phyloP scores from a whole-genome alignment of 495 filamentous ascomycete genomes.

The Zalerion maritima region DNA sequence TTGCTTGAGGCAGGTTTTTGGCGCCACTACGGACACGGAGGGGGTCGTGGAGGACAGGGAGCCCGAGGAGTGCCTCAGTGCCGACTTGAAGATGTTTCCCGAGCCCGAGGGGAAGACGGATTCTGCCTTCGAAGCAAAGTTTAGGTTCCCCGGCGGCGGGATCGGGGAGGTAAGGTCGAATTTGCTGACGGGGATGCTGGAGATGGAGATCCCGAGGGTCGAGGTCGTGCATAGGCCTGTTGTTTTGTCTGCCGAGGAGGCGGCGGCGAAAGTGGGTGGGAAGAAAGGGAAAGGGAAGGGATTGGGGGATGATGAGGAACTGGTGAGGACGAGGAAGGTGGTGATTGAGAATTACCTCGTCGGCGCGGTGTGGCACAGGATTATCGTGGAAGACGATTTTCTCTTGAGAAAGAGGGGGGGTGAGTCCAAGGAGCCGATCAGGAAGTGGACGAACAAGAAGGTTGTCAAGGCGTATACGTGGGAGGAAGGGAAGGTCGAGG shows the following conservation, averaged over 20 bases:
- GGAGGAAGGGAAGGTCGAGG: slow-evolving; percentile 18
- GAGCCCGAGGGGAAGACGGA: slow-evolving; percentile 22
- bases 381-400: slow-evolving; percentile 33
- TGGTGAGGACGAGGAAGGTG: slow-evolving; percentile 24
- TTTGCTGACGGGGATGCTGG: slow-evolving; percentile 12
- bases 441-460: slow-evolving; percentile 28
- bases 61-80: slow-evolving; percentile 21
- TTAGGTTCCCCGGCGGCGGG: slow-evolving; percentile 27
- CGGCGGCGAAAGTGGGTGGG: too few relatives aligned
- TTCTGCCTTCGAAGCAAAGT: slow-evolving; percentile 25
- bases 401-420: slow-evolving; percentile 17
- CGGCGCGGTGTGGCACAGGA: slow-evolving; percentile 31
- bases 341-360: slow-evolving; percentile 26
- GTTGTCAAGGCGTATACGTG: slow-evolving; percentile 32
- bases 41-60: too few relatives aligned
- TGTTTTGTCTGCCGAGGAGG: slow-evolving; percentile 13
- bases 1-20: slow-evolving; percentile 25
- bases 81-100: slow-evolving; percentile 16
- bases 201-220: slow-evolving; percentile 4
- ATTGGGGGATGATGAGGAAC: slow-evolving; percentile 20
- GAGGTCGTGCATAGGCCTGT: slow-evolving; percentile 16
- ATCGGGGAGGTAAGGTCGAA: slow-evolving; percentile 24
- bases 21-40: too few relatives aligned
- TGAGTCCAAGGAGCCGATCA: slow-evolving; percentile 15
- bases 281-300: too few relatives aligned